A percentile compares a stretch with the other conserved stretches of the same genome.
These are phyloP conservation scores for Guadua angustifolia DNA, from an alignment of 176 grass and related monocot genomes.

Conservation along the genomic window DNA sequence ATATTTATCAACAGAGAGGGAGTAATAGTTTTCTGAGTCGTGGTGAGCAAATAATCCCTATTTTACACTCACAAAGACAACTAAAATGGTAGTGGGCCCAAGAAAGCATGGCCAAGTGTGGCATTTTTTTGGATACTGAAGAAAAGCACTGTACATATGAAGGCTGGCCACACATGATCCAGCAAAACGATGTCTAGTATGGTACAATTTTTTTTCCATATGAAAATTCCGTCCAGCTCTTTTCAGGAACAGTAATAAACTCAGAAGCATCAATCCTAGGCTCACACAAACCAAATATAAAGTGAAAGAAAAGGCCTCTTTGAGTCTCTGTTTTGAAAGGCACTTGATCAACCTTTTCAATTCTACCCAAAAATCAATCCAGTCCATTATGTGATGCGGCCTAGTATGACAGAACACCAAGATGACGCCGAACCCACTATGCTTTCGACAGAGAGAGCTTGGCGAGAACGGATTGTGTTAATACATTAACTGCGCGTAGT, in stretches of 20 bases:
- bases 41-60: background rate
- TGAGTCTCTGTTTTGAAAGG: background rate
- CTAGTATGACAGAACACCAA: background rate
- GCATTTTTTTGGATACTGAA: background rate
- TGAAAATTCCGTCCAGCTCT: background rate
- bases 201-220: background rate
- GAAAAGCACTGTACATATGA: background rate
- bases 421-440: background rate
- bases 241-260: background rate
- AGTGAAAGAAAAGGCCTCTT: background rate
- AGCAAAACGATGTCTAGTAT: constrained; percentile 1
- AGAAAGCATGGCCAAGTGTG: background rate
- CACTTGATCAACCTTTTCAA: background rate
- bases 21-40: background rate
- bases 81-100: too few species aligned
- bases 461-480: background rate
- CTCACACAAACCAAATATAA: background rate
- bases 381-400: background rate
- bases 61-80: background rate
- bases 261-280: background rate
- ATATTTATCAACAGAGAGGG: too few species aligned
- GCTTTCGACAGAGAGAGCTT: constrained; percentile 11
- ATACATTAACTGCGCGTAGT: background rate
- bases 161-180: background rate
- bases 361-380: background rate